These are phyloP conservation scores for Trapa incisa DNA, from an alignment of 345 rosid species.

Conservation along the genomic window DNA sequence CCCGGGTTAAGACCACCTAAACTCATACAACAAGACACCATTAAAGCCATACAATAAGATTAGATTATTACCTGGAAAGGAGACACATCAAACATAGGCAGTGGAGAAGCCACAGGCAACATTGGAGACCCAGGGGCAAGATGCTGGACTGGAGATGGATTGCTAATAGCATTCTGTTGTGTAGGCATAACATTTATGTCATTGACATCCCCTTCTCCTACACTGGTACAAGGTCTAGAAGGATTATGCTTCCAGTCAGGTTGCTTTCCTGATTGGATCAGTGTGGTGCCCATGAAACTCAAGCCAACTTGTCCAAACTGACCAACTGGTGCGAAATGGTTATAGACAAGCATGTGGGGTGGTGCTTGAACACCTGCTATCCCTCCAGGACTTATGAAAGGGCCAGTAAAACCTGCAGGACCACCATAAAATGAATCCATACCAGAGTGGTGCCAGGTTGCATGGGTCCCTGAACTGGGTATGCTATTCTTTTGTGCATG, in stretches of 20 bases:
- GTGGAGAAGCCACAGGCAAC: constrained; percentile 63
- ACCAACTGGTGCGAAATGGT: constrained; percentile 97
- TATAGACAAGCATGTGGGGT: constrained; percentile 90
- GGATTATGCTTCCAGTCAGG: constrained; percentile 93
- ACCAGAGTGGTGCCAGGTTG: constrained; percentile 79
- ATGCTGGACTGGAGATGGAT: constrained; percentile 64
- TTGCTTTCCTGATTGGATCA: constrained; percentile 82
- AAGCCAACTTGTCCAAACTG: constrained; percentile 90
- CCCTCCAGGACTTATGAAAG: constrained; percentile 74
- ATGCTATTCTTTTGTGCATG: constrained; percentile 62
- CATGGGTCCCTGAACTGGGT: constrained; percentile 50
- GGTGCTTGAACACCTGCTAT: constrained; percentile 86
- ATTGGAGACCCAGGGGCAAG: constrained; percentile 65
- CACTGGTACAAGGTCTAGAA: constrained; percentile 36
- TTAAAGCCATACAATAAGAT: neutral
- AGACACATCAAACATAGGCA: constrained; percentile 85
- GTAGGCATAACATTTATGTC: constrained; percentile 40
- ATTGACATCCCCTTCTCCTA: constrained; percentile 53
- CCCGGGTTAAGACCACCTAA: no score
- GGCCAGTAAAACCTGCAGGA: constrained; percentile 77
- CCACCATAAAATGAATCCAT: constrained; percentile 90
- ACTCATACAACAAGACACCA: no score
- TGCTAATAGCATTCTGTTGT: constrained; percentile 43
- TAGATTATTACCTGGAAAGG: constrained; percentile 69
- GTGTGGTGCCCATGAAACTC: constrained; percentile 92